Percentiles rank a stretch among this genome's conserved stretches.
Conservation (phyloP, 257 asterid genomes). For the Asclepias syriaca region DNA sequence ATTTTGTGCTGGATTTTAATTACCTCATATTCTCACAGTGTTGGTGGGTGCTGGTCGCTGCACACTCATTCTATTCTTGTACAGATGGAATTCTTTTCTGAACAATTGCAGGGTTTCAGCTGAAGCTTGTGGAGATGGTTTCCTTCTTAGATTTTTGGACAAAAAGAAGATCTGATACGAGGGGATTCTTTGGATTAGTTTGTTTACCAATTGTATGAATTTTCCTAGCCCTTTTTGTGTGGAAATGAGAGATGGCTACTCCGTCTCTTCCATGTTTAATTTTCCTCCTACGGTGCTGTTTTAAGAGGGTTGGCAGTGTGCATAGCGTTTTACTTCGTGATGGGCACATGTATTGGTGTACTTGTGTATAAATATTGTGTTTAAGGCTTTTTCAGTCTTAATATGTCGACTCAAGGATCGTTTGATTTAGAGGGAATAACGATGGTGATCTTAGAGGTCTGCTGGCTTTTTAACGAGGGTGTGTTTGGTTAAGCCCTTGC, state of each 20-base stretch:
- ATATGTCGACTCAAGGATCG: background rate
- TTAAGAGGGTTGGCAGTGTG: background rate
- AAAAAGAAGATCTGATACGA: background rate
- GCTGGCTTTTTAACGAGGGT: too few species aligned
- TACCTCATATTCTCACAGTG: conserved; percentile 12
- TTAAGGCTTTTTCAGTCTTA: background rate
- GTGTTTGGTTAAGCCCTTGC: background rate
- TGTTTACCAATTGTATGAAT: background rate
- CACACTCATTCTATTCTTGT: conserved; percentile 16
- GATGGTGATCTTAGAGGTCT: background rate
- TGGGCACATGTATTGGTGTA: background rate
- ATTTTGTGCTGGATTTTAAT: background rate
- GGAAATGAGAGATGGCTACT: background rate
- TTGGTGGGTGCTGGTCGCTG: conserved; percentile 21
- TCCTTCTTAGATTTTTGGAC: background rate
- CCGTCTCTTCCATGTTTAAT: background rate
- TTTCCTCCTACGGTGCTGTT: background rate
- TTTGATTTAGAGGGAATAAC: background rate
- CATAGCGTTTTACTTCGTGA: background rate
- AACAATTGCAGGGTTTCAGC: background rate
- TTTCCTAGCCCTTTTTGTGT: background rate
- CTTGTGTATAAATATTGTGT: background rate
- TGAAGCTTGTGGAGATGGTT: conserved; percentile 3
- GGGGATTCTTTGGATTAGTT: background rate
- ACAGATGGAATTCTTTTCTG: background rate